These are phyloP conservation scores for Calonectria montana DNA, from an alignment of 2,329 filamentous ascomycete genomes.

Conservation along the genomic window DNA sequence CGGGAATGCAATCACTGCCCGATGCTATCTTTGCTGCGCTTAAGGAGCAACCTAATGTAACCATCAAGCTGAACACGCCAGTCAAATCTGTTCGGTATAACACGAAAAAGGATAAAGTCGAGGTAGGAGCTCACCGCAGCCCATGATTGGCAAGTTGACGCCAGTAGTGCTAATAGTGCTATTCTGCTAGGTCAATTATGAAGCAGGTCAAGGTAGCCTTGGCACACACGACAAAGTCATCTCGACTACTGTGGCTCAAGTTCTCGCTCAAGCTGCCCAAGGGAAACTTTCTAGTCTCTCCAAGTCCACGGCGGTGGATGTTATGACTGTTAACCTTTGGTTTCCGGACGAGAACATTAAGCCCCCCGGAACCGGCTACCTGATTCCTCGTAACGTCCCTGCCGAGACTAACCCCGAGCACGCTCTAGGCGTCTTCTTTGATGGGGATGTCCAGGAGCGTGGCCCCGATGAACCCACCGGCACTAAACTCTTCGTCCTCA, in stretches of 20 bases:
- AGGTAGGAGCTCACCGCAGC: slow-evolving; percentile 48
- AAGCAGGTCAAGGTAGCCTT: slow-evolving; percentile 13
- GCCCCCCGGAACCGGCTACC: slow-evolving; percentile 85
- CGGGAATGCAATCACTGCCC: slow-evolving; percentile 73
- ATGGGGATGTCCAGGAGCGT: slow-evolving; percentile 69
- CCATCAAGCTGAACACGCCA: slow-evolving; percentile 61
- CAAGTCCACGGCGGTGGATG: slow-evolving; percentile 75
- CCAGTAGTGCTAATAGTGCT: slow-evolving; percentile 2
- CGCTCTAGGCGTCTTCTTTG: slow-evolving; percentile 92
- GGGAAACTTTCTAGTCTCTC: slow-evolving; percentile 60
- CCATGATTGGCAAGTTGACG: background rate
- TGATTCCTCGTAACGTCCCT: slow-evolving; percentile 82
- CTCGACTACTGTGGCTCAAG: slow-evolving; percentile 68
- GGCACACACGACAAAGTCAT: slow-evolving; percentile 67
- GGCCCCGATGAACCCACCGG: slow-evolving; percentile 69
- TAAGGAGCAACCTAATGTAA: slow-evolving; percentile 66
- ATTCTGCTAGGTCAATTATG: slow-evolving; percentile 29
- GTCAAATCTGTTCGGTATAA: slow-evolving; percentile 61
- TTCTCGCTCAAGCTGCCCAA: slow-evolving; percentile 53
- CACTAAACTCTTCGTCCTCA: slow-evolving; percentile 92
- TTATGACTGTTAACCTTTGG: slow-evolving; percentile 94
- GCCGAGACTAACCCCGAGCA: slow-evolving; percentile 81
- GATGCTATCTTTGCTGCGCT: slow-evolving; percentile 65
- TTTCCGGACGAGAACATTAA: slow-evolving; percentile 74
- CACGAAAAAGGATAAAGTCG: slow-evolving; percentile 50